Conservation (phyloP, 257 asterid species). For the Gynochthodes officinalis region DNA sequence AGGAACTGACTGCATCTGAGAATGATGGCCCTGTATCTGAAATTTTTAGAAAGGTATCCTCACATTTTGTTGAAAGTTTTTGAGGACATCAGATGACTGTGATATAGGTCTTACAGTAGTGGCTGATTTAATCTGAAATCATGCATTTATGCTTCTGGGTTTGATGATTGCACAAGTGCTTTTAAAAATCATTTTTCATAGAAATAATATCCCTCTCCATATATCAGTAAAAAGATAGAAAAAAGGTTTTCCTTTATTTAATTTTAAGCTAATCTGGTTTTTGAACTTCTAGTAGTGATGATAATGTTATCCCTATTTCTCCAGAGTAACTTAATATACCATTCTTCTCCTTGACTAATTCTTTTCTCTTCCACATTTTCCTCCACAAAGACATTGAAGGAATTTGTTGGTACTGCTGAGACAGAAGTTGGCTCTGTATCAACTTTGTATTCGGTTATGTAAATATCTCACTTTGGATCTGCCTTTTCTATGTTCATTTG, state of each 20-base stretch:
- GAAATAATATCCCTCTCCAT: not conserved
- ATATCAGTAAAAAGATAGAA: not conserved
- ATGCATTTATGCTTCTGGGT: not conserved
- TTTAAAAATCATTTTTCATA: not conserved
- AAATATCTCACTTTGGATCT: slow-evolving; percentile 25
- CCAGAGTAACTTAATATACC: not conserved
- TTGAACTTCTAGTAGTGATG: not conserved
- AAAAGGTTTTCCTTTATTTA: not conserved
- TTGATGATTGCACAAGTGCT: not conserved
- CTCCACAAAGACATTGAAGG: slow-evolving; percentile 71
- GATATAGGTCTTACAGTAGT: not conserved
- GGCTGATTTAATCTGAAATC: not conserved
- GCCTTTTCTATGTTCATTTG: slow-evolving; percentile 14
- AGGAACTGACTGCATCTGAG: slow-evolving; percentile 81
- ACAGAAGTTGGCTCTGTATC: slow-evolving; percentile 67
- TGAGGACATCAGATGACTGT: not conserved
- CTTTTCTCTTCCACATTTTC: slow-evolving; percentile 8
- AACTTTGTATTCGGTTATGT: slow-evolving; percentile 83
- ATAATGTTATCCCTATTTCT: not conserved
- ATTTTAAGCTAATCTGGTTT: not conserved
- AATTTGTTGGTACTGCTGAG: slow-evolving; percentile 76
- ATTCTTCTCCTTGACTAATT: not conserved
- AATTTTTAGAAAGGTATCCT: slow-evolving; percentile 70
- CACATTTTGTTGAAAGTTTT: not conserved
- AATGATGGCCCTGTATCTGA: slow-evolving; percentile 97